Evolutionary conservation across 768 basidiomycete genomes (phyloP).

Genomic region (Clavaria fumosa): DNA sequence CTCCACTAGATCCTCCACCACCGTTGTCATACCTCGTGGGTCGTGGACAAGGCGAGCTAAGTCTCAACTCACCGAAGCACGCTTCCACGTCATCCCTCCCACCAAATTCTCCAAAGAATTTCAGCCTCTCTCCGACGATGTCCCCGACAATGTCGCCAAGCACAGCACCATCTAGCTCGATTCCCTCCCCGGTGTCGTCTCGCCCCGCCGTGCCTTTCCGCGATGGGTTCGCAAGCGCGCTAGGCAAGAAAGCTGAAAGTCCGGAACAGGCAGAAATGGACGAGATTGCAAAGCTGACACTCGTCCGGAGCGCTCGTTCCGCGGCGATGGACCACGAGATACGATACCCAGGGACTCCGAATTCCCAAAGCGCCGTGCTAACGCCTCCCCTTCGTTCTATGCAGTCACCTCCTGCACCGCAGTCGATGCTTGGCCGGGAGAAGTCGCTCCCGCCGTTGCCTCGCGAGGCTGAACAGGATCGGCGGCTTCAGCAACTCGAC

Average conservation of each 20-base stretch:
- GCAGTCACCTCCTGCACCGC: conserved; percentile 11
- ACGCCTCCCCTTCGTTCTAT: conserved; percentile 20
- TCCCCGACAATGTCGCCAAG: conserved; percentile 51
- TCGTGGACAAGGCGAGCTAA: conserved; percentile 34
- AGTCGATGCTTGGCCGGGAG: conserved; percentile 31
- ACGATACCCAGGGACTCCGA: background rate
- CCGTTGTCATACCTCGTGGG: conserved; percentile 78
- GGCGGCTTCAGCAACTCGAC: conserved; percentile 52
- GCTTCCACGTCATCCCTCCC: conserved; percentile 57
- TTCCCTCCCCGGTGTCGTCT: conserved; percentile 65
- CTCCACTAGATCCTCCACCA: conserved; percentile 79
- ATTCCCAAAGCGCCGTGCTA: conserved; percentile 9
- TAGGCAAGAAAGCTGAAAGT: conserved; percentile 27
- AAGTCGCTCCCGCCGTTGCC: conserved; percentile 73
- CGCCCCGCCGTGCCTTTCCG: conserved; percentile 44
- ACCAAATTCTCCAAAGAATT: conserved; percentile 46
- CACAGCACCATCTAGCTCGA: conserved; percentile 57
- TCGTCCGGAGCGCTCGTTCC: too few relatives aligned
- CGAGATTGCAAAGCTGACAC: background rate
- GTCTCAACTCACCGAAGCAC: conserved; percentile 31
- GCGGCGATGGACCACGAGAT: background rate
- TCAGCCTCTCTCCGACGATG: conserved; percentile 26
- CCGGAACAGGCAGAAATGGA: conserved; percentile 18
- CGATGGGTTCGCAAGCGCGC: conserved; percentile 32
- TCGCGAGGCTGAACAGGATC: conserved; percentile 28